Evolutionary conservation across 805 yeast genomes (phyloP), one percentile per base, ranked within the genome.

Genomic region (Komagataella pastoris): DNA sequence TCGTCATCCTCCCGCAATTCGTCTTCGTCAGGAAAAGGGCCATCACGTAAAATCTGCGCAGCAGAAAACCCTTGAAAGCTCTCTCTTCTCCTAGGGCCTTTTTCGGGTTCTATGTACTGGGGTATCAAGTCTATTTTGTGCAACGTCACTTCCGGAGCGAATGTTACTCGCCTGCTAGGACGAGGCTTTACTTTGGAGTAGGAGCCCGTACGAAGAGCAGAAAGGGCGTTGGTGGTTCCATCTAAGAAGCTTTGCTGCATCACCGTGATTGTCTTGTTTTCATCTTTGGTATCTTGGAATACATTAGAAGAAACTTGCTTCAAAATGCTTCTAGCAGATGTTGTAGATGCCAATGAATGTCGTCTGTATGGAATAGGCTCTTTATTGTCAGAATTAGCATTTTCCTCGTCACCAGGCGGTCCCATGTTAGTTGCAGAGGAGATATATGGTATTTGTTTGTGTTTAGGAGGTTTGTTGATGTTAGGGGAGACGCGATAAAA

Each of bases 91-190:
- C 62, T 55, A 7, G 65, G 63, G 47, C 50, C 54, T 53, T 56
- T 57, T 10, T 30, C 21, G 3, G 50, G 40, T 43, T 51, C 51
- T 10, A 55, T 56, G 47, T 53, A 54, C 17, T 49, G 58, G 7
- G 65, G 68, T 47, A 66, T 65, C 54, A 64, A 62, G 54, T 66
- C 80, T 56, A 74, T 72, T 58, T 80, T 77, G 58, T 81, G 86
- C 46, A 82, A 69, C 3, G 85, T 81, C 0, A 81, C 87, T 57
- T 81, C 86, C 1, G 85, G 85, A 0, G 90, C 90, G 70, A 85
- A 85, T 3, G 88, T 81, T 4, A 85, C 91, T 23, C 91, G 65
- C 53, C 91, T 30, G 40, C 40, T 30, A 10, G 40, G 40, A 30
- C 40, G 40, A 30, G 40, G n/a, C 14, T 30, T 30, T 10, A 14